Conservation (phyloP, 805 yeast species). For the Candida multigemmis region DNA sequence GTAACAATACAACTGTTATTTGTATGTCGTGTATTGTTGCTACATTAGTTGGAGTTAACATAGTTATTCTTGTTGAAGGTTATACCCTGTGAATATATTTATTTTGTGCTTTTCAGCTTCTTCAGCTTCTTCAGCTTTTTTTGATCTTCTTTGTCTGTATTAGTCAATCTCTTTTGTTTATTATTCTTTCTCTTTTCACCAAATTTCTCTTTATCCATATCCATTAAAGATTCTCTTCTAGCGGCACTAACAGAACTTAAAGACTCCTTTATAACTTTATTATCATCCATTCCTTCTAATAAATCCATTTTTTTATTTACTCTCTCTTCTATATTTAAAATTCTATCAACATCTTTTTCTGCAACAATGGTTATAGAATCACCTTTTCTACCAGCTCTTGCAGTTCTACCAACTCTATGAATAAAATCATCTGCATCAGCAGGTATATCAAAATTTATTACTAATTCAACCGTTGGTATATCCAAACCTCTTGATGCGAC, state of each 20-base stretch:
- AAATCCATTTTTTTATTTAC: constrained; percentile 74
- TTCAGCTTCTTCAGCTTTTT: constrained; percentile 1
- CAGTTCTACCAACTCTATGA: constrained; percentile 97
- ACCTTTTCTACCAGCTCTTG: constrained; percentile 93
- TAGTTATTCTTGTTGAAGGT: constrained; percentile 16
- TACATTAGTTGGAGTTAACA: constrained; percentile 25
- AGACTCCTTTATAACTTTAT: constrained; percentile 63
- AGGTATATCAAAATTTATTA: constrained; percentile 87
- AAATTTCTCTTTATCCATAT: constrained; percentile 85
- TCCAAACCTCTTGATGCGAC: constrained; percentile 97
- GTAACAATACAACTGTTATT: constrained; percentile 21
- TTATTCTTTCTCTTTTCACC: constrained; percentile 62
- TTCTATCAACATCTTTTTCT: constrained; percentile 74
- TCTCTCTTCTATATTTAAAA: constrained; percentile 80
- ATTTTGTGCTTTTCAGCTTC: background rate
- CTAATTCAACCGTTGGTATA: constrained; percentile 87
- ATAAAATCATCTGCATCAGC: constrained; percentile 95
- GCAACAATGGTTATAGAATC: constrained; percentile 75
- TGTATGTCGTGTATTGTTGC: constrained; percentile 24
- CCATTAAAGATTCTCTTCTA: constrained; percentile 84
- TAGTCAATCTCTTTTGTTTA: constrained; percentile 24
- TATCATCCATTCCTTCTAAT: constrained; percentile 64
- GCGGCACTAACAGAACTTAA: constrained; percentile 69
- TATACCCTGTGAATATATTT: constrained; percentile 2
- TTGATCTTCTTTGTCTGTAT: constrained; percentile 1